Conservation (phyloP, 306 rosid genomes). For the Ochetophila trinervis region DNA sequence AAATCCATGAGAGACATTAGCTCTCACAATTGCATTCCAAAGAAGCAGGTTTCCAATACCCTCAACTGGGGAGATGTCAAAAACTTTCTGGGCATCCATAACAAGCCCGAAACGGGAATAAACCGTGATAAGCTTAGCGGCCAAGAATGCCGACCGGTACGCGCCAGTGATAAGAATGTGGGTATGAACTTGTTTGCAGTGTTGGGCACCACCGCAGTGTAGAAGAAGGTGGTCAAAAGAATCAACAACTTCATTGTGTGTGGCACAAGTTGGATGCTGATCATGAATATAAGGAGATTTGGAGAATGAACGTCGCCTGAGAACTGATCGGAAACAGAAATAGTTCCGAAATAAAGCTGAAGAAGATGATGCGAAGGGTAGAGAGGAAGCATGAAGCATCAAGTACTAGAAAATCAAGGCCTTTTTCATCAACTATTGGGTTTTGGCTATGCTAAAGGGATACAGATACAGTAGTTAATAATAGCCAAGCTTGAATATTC, state of each 20-base stretch:
- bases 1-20: conserved; percentile 55
- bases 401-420: no score
- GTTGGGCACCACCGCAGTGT: conserved; percentile 39
- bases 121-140: conserved; percentile 48
- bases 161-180: conserved; percentile 38
- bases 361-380: conserved; percentile 19
- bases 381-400: conserved; percentile 46
- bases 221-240: conserved; percentile 42
- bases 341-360: conserved; percentile 5
- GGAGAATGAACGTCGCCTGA: conserved; percentile 20
- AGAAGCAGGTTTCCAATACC: conserved; percentile 36
- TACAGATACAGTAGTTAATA: no score
- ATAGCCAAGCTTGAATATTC: no score
- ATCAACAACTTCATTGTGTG: conserved; percentile 32
- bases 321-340: conserved; percentile 5
- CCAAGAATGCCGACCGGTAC: conserved; percentile 44
- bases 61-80: conserved; percentile 31
- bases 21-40: conserved; percentile 83
- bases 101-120: conserved; percentile 49
- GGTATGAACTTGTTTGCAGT: conserved; percentile 56
- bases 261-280: background rate
- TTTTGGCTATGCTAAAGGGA: no score
- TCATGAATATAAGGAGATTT: background rate
- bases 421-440: background rate
- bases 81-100: conserved; percentile 46